Percentiles rank a stretch among this genome's conserved stretches.
phyloP scores from a whole-genome alignment of 2,329 filamentous ascomycete genomes.

The Pseudogymnoascus verrucosus region DNA sequence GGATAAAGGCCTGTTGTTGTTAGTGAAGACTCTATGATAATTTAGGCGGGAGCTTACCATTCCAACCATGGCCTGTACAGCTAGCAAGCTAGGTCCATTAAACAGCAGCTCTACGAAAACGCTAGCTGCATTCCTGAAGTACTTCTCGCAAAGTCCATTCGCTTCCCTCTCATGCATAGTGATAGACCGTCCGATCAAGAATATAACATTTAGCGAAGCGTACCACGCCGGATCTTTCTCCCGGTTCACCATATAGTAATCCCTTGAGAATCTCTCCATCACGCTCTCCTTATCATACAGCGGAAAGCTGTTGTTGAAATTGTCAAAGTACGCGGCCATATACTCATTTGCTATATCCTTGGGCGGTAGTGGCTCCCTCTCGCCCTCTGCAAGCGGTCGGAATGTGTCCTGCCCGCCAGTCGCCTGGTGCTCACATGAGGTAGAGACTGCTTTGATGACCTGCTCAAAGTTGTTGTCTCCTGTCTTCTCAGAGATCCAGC shows the following conservation, averaged over 20 bases:
- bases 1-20: conserved; percentile 5
- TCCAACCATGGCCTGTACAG: conserved; percentile 20
- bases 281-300: conserved; percentile 17
- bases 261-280: conserved; percentile 5
- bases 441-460: not conserved
- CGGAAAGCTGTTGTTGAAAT: conserved; percentile 17
- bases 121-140: conserved; percentile 20
- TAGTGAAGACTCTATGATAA: not conserved
- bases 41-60: conserved; percentile 12
- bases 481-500: conserved; percentile 18
- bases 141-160: conserved; percentile 10
- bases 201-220: conserved; percentile 20
- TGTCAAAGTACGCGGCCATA: conserved; percentile 14
- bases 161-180: not conserved
- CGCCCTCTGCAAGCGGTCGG: not conserved
- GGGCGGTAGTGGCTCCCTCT: conserved; percentile 11
- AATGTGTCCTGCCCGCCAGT: not conserved
- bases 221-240: conserved; percentile 18
- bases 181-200: conserved; percentile 10
- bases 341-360: conserved; percentile 11
- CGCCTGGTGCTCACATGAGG: not conserved
- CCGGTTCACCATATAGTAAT: conserved; percentile 2
- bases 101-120: conserved; percentile 20
- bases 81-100: conserved; percentile 16
- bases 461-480: conserved; percentile 11